phyloP scores from a whole-genome alignment of 2,329 filamentous ascomycete species.

The Juglanconis sp. region DNA sequence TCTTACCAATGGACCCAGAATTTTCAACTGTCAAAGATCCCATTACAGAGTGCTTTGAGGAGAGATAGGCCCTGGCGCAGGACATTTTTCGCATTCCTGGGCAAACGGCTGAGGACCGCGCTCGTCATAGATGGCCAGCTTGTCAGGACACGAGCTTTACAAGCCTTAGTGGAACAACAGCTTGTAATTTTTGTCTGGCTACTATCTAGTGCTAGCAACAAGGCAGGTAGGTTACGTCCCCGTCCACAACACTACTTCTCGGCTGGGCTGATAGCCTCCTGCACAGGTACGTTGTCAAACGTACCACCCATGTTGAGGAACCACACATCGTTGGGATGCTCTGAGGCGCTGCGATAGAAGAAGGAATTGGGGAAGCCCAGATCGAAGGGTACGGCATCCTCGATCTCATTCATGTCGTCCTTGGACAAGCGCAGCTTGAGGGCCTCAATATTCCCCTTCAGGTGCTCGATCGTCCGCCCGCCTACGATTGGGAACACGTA shows the following conservation, averaged over 20 bases:
- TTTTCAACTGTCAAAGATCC: no score
- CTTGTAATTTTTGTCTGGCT: no score
- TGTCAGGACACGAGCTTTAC: no score
- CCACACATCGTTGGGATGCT: slow-evolving; percentile 39
- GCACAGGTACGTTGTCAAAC: slow-evolving; percentile 47
- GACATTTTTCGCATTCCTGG: no score
- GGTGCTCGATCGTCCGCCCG: slow-evolving; percentile 64
- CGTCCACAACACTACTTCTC: neutral
- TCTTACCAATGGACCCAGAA: no score
- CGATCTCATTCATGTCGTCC: slow-evolving; percentile 65
- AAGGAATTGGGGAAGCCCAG: slow-evolving; percentile 65
- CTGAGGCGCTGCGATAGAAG: slow-evolving; percentile 41
- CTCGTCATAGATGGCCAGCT: no score
- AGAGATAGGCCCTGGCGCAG: no score
- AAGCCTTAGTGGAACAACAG: no score
- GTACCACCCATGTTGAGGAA: slow-evolving; percentile 45
- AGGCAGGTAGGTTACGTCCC: no score
- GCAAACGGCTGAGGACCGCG: no score
- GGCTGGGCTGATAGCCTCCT: slow-evolving; percentile 34
- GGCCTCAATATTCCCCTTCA: slow-evolving; percentile 68
- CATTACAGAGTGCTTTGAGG: no score
- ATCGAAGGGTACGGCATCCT: slow-evolving; percentile 58
- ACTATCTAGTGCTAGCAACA: no score
- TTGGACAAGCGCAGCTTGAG: slow-evolving; percentile 56
- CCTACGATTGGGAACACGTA: slow-evolving; percentile 73